Evolutionary conservation across 768 basidiomycete genomes (phyloP).

Genomic region (Xerocomus spinulosus): DNA sequence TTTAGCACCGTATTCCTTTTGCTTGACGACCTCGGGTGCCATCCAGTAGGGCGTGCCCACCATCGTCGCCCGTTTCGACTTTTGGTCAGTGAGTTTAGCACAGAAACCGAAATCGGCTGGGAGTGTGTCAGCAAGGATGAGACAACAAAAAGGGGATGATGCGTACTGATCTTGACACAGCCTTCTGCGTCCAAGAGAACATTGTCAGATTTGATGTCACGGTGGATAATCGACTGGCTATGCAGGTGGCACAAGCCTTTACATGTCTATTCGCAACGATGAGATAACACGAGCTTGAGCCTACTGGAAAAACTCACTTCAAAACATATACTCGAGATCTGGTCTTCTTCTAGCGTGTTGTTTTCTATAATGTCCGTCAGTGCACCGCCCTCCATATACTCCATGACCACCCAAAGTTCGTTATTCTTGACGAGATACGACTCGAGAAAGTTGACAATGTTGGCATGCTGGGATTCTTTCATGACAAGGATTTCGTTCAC

Average conservation of each 20-base stretch:
- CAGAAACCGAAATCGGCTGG: conserved; percentile 96
- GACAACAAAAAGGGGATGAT: not conserved
- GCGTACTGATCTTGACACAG: conserved; percentile 95
- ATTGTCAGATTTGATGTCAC: conserved; percentile 96
- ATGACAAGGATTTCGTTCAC: conserved; percentile 98
- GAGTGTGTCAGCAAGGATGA: conserved; percentile 5
- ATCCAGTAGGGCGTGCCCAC: conserved; percentile 98
- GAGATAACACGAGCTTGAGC: not conserved
- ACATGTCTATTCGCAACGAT: conserved; percentile 63
- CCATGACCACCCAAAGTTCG: conserved; percentile 98
- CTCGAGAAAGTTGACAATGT: conserved; percentile 94
- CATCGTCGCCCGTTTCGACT: conserved; percentile 97
- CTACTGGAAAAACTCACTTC: conserved; percentile 56
- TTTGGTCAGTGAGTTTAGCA: conserved; percentile 93
- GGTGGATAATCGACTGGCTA: conserved; percentile 91
- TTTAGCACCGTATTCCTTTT: conserved; percentile 95
- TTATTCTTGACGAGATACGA: conserved; percentile 83
- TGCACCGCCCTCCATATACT: conserved; percentile 98
- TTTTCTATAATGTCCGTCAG: conserved; percentile 98
- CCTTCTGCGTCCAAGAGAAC: conserved; percentile 90
- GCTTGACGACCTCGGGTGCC: conserved; percentile 98
- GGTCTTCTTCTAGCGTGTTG: conserved; percentile 91
- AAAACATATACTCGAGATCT: conserved; percentile 85
- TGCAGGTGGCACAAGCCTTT: conserved; percentile 92
- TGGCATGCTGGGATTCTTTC: conserved; percentile 97